Evolutionary conservation across 179 eudicot genomes (phyloP).

Genomic region (Silene vulgaris): DNA sequence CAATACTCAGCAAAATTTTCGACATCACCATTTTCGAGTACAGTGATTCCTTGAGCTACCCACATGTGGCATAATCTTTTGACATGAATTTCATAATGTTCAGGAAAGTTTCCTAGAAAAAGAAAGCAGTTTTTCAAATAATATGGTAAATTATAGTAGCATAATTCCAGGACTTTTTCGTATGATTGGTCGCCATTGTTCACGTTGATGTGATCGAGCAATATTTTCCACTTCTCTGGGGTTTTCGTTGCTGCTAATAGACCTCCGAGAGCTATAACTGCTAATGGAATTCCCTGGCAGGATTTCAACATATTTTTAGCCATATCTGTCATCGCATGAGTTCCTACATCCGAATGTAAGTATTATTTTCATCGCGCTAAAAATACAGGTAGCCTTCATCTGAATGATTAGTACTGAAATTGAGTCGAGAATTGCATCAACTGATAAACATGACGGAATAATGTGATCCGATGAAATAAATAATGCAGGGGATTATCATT

Average conservation of each 20-base stretch:
- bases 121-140: constrained; percentile 42
- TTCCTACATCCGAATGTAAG: constrained; percentile 19
- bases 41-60: constrained; percentile 39
- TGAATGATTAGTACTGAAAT: too few species aligned
- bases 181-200: constrained; percentile 24
- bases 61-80: constrained; percentile 32
- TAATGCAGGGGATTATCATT: too few species aligned
- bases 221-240: constrained; percentile 35
- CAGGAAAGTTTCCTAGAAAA: constrained; percentile 33
- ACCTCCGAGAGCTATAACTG: constrained; percentile 46
- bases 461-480: not conserved
- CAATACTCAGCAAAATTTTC: constrained; percentile 35
- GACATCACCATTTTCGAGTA: constrained; percentile 11
- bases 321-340: constrained; percentile 20
- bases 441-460: not conserved
- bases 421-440: too few species aligned
- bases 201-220: constrained; percentile 25
- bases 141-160: constrained; percentile 39
- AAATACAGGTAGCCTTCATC: too few species aligned
- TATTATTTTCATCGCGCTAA: too few species aligned
- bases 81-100: constrained; percentile 33
- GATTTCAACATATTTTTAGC: constrained; percentile 34
- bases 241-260: constrained; percentile 32
- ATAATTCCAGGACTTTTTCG: constrained; percentile 25
- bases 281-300: constrained; percentile 49